Evolutionary conservation across 148 eudicot species (phyloP).

Genomic region (Simmondsia chinensis): DNA sequence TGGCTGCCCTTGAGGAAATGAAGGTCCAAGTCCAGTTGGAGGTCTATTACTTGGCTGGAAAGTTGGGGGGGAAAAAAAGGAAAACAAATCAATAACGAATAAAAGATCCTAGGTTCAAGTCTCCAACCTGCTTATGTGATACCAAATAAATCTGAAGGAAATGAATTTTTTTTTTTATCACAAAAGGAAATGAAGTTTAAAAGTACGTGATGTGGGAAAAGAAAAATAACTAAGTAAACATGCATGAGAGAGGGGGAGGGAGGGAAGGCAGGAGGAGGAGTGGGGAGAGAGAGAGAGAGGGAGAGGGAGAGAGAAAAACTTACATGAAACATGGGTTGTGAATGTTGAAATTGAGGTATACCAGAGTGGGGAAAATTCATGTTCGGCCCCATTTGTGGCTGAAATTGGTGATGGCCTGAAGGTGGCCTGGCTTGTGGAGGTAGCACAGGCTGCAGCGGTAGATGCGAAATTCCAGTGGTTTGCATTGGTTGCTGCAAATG

Average conservation of each 20-base stretch:
- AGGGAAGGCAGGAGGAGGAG: too few species aligned
- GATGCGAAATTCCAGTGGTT: constrained; percentile 37
- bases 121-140: too few species aligned
- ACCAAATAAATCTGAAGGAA: too few species aligned
- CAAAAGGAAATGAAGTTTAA: too few species aligned
- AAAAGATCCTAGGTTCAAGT: too few species aligned
- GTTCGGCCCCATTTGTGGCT: constrained; percentile 50
- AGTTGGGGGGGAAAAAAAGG: background rate
- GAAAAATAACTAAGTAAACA: too few species aligned
- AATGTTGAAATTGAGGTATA: constrained; percentile 60
- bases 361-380: constrained; percentile 63
- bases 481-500: constrained; percentile 68
- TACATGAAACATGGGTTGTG: constrained; percentile 75
- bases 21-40: constrained; percentile 44
- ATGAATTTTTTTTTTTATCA: too few species aligned
- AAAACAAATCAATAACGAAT: background rate
- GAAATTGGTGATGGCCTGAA: constrained; percentile 45
- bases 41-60: constrained; percentile 50
- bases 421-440: constrained; percentile 68
- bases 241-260: too few species aligned
- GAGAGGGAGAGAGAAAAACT: constrained; percentile 12
- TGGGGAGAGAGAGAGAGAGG: too few species aligned
- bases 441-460: constrained; percentile 55
- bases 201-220: too few species aligned
- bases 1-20: constrained; percentile 69